Evolutionary conservation across 1,139 yeast species (phyloP).

Genomic region (Kluyveromyces sp.): DNA sequence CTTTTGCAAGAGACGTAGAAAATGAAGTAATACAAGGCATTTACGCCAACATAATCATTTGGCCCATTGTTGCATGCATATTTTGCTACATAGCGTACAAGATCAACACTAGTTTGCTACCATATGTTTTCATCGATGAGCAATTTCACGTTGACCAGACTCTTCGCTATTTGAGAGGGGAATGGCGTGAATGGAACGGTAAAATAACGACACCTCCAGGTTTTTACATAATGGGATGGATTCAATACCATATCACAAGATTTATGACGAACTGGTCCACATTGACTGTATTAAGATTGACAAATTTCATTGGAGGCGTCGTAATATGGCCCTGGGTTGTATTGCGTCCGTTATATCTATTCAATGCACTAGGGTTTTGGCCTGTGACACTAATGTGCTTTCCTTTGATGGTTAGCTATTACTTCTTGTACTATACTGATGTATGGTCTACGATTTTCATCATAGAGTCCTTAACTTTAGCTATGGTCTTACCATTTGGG

Average conservation of each 20-base stretch:
- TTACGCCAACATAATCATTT: conserved; percentile 18
- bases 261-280: conserved; percentile 29
- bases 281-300: conserved; percentile 43
- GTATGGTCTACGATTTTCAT: conserved; percentile 80
- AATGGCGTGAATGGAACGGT: conserved; percentile 66
- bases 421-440: conserved; percentile 82
- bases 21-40: conserved; percentile 25
- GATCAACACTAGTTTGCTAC: conserved; percentile 19
- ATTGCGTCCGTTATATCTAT: conserved; percentile 31
- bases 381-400: conserved; percentile 44
- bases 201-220: conserved; percentile 99
- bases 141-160: conserved; percentile 81
- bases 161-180: conserved; percentile 51
- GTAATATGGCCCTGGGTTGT: conserved; percentile 42
- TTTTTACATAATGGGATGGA: conserved; percentile 57
- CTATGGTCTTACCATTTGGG: conserved; percentile 31
- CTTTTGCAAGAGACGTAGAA: conserved; percentile 18
- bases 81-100: conserved; percentile 20
- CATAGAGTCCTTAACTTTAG: conserved; percentile 41
- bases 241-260: conserved; percentile 33
- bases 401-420: conserved; percentile 69
- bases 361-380: conserved; percentile 39
- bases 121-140: conserved; percentile 50
- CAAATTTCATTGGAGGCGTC: conserved; percentile 59
- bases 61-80: conserved; percentile 19